phyloP scores from a whole-genome alignment of 2,329 filamentous ascomycete species.

The Emericellopsis cladophorae region DNA sequence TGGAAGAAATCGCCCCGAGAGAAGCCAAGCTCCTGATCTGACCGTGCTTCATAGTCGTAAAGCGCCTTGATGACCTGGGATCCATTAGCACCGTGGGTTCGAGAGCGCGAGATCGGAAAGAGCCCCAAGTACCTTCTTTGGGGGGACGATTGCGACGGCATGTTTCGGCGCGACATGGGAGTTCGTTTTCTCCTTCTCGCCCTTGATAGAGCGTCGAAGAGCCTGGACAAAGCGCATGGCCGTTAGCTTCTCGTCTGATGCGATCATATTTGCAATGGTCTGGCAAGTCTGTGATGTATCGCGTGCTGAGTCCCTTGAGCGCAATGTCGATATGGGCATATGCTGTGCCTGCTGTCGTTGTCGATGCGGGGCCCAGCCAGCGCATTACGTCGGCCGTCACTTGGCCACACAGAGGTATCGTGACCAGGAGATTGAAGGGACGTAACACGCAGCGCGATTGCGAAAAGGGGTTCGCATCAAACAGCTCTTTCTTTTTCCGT shows the following conservation, averaged over 20 bases:
- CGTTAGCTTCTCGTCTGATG: neutral
- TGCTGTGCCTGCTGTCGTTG: no score
- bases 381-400: no score
- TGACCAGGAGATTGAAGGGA: no score
- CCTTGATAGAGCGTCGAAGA: slow-evolving; percentile 80
- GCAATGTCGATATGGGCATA: neutral
- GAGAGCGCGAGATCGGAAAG: neutral
- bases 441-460: no score
- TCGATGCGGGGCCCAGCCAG: no score
- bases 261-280: neutral
- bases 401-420: no score
- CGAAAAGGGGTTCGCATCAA: no score
- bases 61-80: slow-evolving; percentile 90
- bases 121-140: slow-evolving; percentile 69
- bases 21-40: slow-evolving; percentile 73
- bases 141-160: slow-evolving; percentile 76
- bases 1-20: slow-evolving; percentile 95
- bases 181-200: slow-evolving; percentile 68
- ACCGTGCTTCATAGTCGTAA: slow-evolving; percentile 77
- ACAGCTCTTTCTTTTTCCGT: no score
- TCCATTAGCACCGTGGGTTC: neutral
- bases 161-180: slow-evolving; percentile 74
- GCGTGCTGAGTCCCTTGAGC: neutral
- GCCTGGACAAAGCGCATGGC: slow-evolving; percentile 44
- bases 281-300: neutral